phyloP scores from a whole-genome alignment of 2,329 filamentous ascomycete genomes.

The Claviceps monticola region DNA sequence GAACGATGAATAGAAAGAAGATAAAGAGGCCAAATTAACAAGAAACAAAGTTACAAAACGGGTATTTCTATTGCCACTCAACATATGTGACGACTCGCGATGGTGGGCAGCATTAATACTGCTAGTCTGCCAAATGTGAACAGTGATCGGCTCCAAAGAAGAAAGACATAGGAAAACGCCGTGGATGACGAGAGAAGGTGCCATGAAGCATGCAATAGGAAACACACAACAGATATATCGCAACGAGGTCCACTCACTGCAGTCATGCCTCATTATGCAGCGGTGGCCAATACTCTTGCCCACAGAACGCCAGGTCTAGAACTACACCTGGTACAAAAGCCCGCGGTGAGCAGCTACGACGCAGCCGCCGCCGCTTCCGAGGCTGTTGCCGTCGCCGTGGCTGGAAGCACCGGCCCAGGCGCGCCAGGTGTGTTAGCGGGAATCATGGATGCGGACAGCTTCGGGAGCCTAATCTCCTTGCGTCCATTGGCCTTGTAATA shows the following conservation, averaged over 20 bases:
- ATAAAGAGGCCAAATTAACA: background rate
- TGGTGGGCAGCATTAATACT: no score
- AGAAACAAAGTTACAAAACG: background rate
- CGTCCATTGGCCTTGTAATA: slow-evolving; percentile 88
- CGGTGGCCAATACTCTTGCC: background rate
- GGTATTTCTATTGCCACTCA: background rate
- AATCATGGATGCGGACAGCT: slow-evolving; percentile 6
- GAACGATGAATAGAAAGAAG: background rate
- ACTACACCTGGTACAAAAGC: no score
- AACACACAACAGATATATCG: background rate
- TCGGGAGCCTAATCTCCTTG: slow-evolving; percentile 37
- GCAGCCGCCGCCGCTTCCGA: slow-evolving; percentile 1
- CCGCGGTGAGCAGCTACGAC: background rate
- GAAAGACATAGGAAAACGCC: background rate
- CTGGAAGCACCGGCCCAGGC: slow-evolving; percentile 6
- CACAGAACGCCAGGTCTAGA: background rate
- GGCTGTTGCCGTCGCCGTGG: slow-evolving; percentile 9
- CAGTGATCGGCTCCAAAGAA: background rate
- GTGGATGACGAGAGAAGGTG: background rate
- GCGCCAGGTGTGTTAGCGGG: slow-evolving; percentile 12
- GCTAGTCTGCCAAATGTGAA: no score
- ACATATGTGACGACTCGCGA: background rate
- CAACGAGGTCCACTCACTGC: background rate
- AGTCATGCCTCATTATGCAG: background rate
- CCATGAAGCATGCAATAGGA: background rate